Evolutionary conservation across 768 basidiomycete species (phyloP), one percentile per base, ranked within the genome.

Genomic region (Auriculariales sp.): DNA sequence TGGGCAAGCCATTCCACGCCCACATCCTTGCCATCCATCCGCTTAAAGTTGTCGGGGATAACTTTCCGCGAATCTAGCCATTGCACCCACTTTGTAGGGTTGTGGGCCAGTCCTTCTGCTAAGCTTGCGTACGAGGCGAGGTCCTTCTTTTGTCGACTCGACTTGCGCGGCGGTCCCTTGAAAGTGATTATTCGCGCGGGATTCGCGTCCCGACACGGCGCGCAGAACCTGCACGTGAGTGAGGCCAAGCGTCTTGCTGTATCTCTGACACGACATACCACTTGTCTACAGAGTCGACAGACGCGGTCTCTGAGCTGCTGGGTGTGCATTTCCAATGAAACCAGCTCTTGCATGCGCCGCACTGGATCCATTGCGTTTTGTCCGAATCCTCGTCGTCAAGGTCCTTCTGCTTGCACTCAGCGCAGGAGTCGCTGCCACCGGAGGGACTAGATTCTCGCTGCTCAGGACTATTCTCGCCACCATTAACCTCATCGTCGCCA

Each of bases 301-400:
- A 69, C 53, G 81, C 79, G 32, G 71, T 71, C 12, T 75, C 75
- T 36, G 78, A 73, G 24, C 83, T 44, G 39, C 39, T 44, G 22
- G 19, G 81, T 12, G 75, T 82, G 63, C 86, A 89, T 52, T 74
- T 68, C 83, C 85, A 90, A 59, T 89, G 85, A 61, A 78, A 89
- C 86, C 85, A 89, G 28, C 68, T 73, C 64, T 81, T 81, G 69
- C 84, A 88, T 19, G 73, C 72, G 57, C 89, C 87, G 61, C 89
- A 92, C 54, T 78, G 67, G 50, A 91, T 78, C 89, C 88, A 92
- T 57, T 68, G 77, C 54, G 86, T 83, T 61, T 81, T 81, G 53
- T 77, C 73, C 47, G 65, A n/a, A n/a, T n/a, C n/a, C n/a, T n/a
- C n/a, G n/a, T 48, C 47, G 9, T 30, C 28, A 17, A 19, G 22